A percentile compares a stretch with the other conserved stretches of the same genome.
Evolutionary conservation across 306 rosid genomes (phyloP).

Genomic region (Lotus japonicus): DNA sequence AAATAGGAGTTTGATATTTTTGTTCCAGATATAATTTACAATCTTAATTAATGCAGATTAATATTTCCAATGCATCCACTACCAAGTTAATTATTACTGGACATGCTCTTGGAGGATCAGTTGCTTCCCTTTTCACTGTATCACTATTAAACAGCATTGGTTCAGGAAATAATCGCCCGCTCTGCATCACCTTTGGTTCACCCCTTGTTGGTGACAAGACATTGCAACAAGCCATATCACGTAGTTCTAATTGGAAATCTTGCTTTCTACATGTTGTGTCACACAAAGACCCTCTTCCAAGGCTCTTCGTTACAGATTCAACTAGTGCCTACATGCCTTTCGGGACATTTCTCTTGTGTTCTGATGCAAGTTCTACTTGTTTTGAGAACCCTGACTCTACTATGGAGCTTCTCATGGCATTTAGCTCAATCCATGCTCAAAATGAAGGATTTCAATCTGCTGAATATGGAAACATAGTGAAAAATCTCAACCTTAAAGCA

Average conservation of each 20-base stretch:
- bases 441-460: neutral
- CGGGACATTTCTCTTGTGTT: constrained; percentile 53
- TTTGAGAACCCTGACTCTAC: constrained; percentile 36
- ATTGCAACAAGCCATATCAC: constrained; percentile 33
- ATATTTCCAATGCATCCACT: too few relatives aligned
- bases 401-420: constrained; percentile 11
- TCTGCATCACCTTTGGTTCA: constrained; percentile 69
- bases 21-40: too few relatives aligned
- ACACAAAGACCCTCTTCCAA: constrained; percentile 39
- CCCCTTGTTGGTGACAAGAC: constrained; percentile 45
- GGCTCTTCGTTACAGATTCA: neutral
- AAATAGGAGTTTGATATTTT: too few relatives aligned
- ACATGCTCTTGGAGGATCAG: constrained; percentile 47
- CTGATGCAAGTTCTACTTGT: constrained; percentile 34
- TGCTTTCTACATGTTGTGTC: constrained; percentile 57
- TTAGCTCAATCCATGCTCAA: neutral
- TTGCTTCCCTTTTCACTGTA: constrained; percentile 63
- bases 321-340: constrained; percentile 33
- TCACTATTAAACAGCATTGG: constrained; percentile 38
- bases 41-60: too few relatives aligned
- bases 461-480: constrained; percentile 30
- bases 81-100: constrained; percentile 45
- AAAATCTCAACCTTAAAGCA: constrained; percentile 21
- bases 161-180: constrained; percentile 35
- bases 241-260: constrained; percentile 48